These are phyloP conservation scores for Prasinococcaceae sp. DNA, from an alignment of 139 green algal genomes.

Conservation along the genomic window DNA sequence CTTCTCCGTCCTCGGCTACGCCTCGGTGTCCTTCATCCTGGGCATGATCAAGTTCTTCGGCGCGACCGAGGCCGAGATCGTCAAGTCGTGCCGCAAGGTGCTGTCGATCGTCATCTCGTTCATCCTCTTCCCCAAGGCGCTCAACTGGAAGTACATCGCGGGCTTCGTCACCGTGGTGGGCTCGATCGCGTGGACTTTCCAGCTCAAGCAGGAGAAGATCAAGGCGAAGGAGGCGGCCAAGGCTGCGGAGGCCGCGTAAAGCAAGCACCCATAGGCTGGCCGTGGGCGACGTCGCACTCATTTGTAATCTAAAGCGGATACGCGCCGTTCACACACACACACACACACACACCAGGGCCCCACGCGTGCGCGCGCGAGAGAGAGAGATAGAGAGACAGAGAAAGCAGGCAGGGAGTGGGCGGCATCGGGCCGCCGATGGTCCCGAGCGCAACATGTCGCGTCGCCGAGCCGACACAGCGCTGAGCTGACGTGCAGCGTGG, in stretches of 20 bases:
- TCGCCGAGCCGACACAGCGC: too few species aligned
- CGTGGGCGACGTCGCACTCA: too few species aligned
- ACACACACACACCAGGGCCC: too few species aligned
- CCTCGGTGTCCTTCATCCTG: slow-evolving; percentile 41
- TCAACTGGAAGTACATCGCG: slow-evolving; percentile 40
- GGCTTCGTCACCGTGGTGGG: slow-evolving; percentile 16
- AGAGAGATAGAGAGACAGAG: too few species aligned
- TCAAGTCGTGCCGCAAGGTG: slow-evolving; percentile 47
- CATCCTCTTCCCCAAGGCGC: slow-evolving; percentile 40
- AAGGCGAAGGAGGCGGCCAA: slow-evolving; percentile 13
- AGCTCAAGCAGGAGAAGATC: slow-evolving; percentile 10
- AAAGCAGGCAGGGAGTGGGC: too few species aligned
- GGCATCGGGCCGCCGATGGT: too few species aligned
- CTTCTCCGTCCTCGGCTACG: slow-evolving; percentile 42
- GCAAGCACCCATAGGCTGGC: too few species aligned
- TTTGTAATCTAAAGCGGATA: too few species aligned
- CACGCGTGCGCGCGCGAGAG: too few species aligned
- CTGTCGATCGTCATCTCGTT: slow-evolving; percentile 31
- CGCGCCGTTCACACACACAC: too few species aligned
- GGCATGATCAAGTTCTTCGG: slow-evolving; percentile 45
- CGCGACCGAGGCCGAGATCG: slow-evolving; percentile 43
- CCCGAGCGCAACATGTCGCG: too few species aligned
- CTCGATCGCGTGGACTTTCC: slow-evolving; percentile 8
- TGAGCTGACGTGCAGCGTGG: too few species aligned
- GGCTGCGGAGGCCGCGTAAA: not conserved